Conservation (phyloP, 2,329 filamentous ascomycete species). For the Botrytis paeoniae region DNA sequence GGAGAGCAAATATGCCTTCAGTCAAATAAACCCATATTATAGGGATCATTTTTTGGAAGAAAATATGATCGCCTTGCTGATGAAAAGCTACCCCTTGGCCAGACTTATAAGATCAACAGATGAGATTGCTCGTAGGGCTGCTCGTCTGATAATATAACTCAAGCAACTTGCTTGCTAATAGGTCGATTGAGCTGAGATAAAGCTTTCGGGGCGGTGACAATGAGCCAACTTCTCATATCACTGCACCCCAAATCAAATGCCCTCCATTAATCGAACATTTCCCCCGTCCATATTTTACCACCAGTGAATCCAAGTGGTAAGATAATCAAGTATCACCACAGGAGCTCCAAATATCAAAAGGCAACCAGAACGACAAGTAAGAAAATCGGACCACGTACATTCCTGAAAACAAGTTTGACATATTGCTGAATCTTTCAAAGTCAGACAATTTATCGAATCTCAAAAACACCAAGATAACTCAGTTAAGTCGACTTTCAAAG, state of each 20-base stretch:
- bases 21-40: neutral
- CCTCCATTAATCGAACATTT: neutral
- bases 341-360: slow-evolving; percentile 2
- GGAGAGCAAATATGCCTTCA: neutral
- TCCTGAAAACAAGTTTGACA: slow-evolving; percentile 40
- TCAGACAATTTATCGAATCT: neutral
- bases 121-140: neutral
- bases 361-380: slow-evolving; percentile 11
- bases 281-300: neutral
- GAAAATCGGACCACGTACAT: slow-evolving; percentile 34
- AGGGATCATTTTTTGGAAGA: neutral
- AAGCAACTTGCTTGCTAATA: slow-evolving; percentile 18
- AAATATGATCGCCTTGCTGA: neutral
- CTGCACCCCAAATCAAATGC: neutral
- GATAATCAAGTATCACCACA: neutral
- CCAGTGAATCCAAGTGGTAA: neutral
- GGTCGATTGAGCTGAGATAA: neutral
- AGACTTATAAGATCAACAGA: neutral
- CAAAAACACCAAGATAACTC: neutral
- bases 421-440: slow-evolving; percentile 22
- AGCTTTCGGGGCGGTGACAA: neutral
- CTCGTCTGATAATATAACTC: neutral
- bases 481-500: slow-evolving; percentile 1
- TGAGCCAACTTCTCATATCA: slow-evolving; percentile 9
- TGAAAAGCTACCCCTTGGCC: neutral